phyloP scores from a whole-genome alignment of 2,329 filamentous ascomycete species.

The Epichloe gansuensis region DNA sequence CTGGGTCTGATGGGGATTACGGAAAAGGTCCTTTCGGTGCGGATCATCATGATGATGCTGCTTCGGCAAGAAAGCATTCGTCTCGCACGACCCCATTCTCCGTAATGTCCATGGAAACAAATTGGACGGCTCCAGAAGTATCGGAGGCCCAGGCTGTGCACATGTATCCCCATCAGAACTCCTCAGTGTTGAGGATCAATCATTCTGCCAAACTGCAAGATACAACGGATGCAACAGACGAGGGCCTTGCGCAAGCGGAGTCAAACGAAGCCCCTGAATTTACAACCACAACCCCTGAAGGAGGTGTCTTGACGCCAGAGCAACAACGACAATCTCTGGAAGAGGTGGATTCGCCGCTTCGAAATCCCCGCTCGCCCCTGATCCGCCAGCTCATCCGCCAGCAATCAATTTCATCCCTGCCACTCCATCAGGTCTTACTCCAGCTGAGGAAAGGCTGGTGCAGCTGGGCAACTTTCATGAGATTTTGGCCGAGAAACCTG shows the following conservation, averaged over 20 bases:
- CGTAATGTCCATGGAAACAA: slow-evolving; percentile 48
- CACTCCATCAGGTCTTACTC: slow-evolving; percentile 48
- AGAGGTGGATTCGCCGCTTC: slow-evolving; percentile 48
- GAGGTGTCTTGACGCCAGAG: slow-evolving; percentile 37
- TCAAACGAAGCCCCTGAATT: slow-evolving; percentile 23
- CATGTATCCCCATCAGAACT: slow-evolving; percentile 53
- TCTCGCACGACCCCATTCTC: slow-evolving; percentile 52
- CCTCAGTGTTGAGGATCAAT: slow-evolving; percentile 48
- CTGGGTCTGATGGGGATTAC: not conserved
- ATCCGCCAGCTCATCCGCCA: slow-evolving; percentile 31
- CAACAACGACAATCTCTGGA: slow-evolving; percentile 34
- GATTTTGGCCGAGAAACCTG: slow-evolving; percentile 31
- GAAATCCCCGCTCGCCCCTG: slow-evolving; percentile 50
- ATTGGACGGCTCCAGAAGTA: slow-evolving; percentile 47
- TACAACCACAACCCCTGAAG: slow-evolving; percentile 27
- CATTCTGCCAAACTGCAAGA: slow-evolving; percentile 40
- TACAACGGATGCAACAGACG: slow-evolving; percentile 24
- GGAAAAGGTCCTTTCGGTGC: slow-evolving; percentile 24
- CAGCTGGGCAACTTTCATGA: slow-evolving; percentile 44
- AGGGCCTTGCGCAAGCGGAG: slow-evolving; percentile 11
- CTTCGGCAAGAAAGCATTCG: slow-evolving; percentile 40
- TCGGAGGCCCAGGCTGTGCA: slow-evolving; percentile 51
- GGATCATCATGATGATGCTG: slow-evolving; percentile 41
- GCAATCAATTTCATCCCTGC: slow-evolving; percentile 50
- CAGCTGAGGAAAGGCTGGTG: slow-evolving; percentile 37